Percentiles rank a stretch among this genome's conserved stretches.
phyloP scores from a whole-genome alignment of 345 rosid species.

The Limnanthes douglasii region DNA sequence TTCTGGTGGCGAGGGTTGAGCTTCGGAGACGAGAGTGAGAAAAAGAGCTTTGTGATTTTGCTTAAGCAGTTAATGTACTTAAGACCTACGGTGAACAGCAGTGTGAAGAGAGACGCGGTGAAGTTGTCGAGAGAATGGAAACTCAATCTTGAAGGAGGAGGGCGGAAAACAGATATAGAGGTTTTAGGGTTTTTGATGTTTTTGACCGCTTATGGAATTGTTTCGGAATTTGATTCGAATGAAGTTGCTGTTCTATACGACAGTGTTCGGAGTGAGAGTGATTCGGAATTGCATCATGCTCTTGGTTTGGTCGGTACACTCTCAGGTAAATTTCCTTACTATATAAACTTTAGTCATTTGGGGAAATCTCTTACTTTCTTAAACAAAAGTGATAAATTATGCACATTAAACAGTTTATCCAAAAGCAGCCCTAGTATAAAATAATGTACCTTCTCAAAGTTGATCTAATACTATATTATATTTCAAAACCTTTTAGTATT shows the following conservation, averaged over 20 bases:
- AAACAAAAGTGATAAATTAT: too few species aligned
- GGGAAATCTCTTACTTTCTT: too few species aligned
- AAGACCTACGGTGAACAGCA: background rate
- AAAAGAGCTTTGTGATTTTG: background rate
- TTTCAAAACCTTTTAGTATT: too few species aligned
- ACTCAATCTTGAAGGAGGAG: background rate
- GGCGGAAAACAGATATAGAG: background rate
- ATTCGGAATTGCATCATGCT: background rate
- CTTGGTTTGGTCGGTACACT: conserved; percentile 1
- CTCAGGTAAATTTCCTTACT: too few species aligned
- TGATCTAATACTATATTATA: too few species aligned
- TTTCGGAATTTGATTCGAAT: background rate
- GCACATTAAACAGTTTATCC: too few species aligned
- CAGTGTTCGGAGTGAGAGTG: conserved; percentile 5
- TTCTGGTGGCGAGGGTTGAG: background rate
- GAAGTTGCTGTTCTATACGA: conserved; percentile 5
- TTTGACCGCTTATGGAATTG: conserved; percentile 5
- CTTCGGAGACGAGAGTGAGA: background rate
- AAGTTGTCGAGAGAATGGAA: background rate
- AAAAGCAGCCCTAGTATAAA: too few species aligned
- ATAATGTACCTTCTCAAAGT: too few species aligned
- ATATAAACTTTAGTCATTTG: too few species aligned
- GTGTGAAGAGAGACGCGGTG: background rate
- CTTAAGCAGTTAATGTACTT: background rate
- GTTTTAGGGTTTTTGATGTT: conserved; percentile 7